Evolutionary conservation across 1,139 yeast species (phyloP).

Genomic region (Chernovozyma aurita): DNA sequence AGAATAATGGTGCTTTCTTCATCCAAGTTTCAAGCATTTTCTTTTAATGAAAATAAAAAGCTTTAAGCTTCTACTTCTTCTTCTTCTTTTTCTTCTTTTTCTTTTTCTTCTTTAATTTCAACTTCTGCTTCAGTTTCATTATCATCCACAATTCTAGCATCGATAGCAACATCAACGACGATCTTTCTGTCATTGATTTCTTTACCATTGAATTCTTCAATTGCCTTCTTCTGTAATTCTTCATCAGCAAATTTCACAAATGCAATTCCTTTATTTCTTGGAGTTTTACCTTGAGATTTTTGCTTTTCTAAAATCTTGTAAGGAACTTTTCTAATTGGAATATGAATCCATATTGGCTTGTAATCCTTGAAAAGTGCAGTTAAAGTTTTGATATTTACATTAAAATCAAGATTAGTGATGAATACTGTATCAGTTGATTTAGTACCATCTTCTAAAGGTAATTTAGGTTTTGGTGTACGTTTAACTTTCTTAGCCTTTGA

Average conservation of each 20-base stretch:
- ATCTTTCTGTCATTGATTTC: conserved; percentile 51
- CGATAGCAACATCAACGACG: conserved; percentile 55
- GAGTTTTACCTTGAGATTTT: conserved; percentile 33
- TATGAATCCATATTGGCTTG: conserved; percentile 52
- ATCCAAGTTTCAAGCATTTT: no score
- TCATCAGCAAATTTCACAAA: conserved; percentile 51
- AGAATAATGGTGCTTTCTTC: not conserved
- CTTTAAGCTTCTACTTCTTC: conserved; percentile 3
- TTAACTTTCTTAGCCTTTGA: conserved; percentile 10
- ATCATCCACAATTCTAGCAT: conserved; percentile 27
- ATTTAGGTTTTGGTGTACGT: conserved; percentile 15
- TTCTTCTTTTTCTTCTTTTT: not conserved
- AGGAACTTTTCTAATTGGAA: conserved; percentile 49
- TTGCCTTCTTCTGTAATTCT: conserved; percentile 45
- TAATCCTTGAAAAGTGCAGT: conserved; percentile 41
- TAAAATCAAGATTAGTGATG: conserved; percentile 54
- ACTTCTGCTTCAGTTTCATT: conserved; percentile 9
- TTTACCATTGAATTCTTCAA: conserved; percentile 49
- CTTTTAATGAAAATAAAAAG: no score
- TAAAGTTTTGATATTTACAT: conserved; percentile 41
- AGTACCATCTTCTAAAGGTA: conserved; percentile 48
- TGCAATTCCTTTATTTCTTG: conserved; percentile 59
- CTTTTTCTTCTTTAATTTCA: conserved; percentile 5
- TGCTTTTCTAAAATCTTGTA: conserved; percentile 33
- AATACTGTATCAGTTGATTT: conserved; percentile 54